These are phyloP conservation scores for Centrapalus pauciflorus DNA, from an alignment of 129 eudicot species.

Conservation along the genomic window DNA sequence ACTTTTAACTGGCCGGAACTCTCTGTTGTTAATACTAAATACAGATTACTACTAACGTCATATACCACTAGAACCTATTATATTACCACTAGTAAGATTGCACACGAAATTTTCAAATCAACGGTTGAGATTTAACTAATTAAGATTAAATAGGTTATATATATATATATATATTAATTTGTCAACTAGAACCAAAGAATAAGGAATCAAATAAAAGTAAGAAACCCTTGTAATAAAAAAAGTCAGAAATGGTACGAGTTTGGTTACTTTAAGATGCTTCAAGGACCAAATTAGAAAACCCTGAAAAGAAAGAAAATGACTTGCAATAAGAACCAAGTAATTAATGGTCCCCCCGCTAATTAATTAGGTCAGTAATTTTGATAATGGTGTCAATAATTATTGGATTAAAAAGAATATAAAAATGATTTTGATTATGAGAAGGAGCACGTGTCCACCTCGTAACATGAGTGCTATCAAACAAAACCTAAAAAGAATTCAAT, in stretches of 20 bases:
- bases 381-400: constrained; percentile 45
- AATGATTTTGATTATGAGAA: constrained; percentile 31
- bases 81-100: not conserved
- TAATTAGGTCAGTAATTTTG: constrained; percentile 21
- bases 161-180: no score
- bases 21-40: not conserved
- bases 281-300: constrained; percentile 12
- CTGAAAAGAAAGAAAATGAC: constrained; percentile 37
- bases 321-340: constrained; percentile 21
- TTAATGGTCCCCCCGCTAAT: constrained; percentile 44
- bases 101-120: not conserved
- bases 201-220: constrained; percentile 18
- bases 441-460: constrained; percentile 55
- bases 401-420: constrained; percentile 18
- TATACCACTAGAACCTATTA: constrained; percentile 19
- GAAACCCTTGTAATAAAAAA: not conserved
- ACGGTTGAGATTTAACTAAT: constrained; percentile 2
- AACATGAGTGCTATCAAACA: constrained; percentile 53
- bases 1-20: not conserved
- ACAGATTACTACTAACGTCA: not conserved
- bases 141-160: not conserved
- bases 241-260: constrained; percentile 12
- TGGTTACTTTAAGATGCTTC: constrained; percentile 25
- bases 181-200: constrained; percentile 17
- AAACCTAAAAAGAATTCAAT: constrained; percentile 44